Percentiles rank a stretch among this genome's conserved stretches.
These are phyloP conservation scores for Suillus sp. DNA, from an alignment of 768 basidiomycete genomes.

Conservation along the genomic window DNA sequence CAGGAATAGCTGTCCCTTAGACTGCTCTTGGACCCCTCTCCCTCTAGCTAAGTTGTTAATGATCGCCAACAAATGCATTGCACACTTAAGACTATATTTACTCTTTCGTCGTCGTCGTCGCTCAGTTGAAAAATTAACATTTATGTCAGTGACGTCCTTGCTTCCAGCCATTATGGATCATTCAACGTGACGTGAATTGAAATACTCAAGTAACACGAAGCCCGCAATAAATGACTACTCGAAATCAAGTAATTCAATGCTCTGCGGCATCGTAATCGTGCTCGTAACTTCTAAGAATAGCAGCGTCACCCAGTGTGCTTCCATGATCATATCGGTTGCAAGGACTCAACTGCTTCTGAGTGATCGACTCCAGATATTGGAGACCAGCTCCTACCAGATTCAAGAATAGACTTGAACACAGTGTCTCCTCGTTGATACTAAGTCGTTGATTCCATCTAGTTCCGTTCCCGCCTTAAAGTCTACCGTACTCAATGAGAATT, in stretches of 20 bases:
- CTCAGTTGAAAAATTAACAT: background rate
- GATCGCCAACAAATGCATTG: background rate
- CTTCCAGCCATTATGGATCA: background rate
- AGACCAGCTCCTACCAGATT: background rate
- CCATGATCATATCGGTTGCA: background rate
- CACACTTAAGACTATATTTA: background rate
- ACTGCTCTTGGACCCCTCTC: background rate
- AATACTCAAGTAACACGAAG: background rate
- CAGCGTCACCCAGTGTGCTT: background rate
- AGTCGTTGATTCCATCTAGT: background rate
- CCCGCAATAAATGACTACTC: too few species aligned
- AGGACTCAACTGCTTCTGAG: background rate
- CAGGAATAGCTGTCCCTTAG: conserved; percentile 25
- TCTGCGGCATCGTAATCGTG: background rate
- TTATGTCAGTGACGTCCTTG: background rate
- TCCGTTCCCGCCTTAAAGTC: background rate
- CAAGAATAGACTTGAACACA: background rate
- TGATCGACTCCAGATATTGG: background rate
- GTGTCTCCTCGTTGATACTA: too few species aligned
- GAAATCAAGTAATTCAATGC: background rate
- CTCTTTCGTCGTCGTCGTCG: background rate
- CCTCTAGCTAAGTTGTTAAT: too few species aligned
- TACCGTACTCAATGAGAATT: background rate
- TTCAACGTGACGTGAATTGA: background rate
- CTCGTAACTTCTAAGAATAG: background rate